Conservation (phyloP, 305 asterid species). For the Fraxinus dipetala region DNA sequence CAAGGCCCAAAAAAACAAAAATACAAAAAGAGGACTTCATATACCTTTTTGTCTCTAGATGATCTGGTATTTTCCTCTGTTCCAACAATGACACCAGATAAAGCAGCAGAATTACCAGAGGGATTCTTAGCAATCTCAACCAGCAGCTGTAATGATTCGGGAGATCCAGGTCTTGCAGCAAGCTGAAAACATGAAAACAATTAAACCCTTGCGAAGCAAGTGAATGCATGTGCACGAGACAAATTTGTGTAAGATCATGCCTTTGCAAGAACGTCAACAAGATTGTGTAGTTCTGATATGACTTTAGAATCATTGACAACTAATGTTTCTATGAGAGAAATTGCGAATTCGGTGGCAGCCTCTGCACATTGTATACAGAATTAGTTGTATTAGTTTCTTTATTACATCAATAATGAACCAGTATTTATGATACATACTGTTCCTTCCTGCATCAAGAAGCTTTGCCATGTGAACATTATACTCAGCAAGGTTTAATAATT, state of each 20-base stretch:
- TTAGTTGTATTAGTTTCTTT: constrained; percentile 17
- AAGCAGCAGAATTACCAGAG: constrained; percentile 39
- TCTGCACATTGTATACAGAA: constrained; percentile 51
- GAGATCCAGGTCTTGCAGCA: constrained; percentile 98
- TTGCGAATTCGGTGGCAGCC: constrained; percentile 83
- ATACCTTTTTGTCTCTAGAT: constrained; percentile 78
- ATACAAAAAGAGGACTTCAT: not conserved
- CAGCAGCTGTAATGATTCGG: constrained; percentile 83
- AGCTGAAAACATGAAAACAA: constrained; percentile 43
- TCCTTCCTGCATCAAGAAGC: constrained; percentile 91
- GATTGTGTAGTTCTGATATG: constrained; percentile 82
- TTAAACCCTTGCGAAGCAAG: constrained; percentile 23
- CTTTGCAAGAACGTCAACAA: constrained; percentile 90
- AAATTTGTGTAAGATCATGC: constrained; percentile 34
- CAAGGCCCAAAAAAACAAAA: not conserved
- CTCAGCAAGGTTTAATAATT: constrained; percentile 81
- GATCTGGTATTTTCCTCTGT: constrained; percentile 61
- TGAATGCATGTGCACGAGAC: not conserved
- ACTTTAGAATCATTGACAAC: constrained; percentile 68
- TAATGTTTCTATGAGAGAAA: constrained; percentile 71
- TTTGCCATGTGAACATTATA: constrained; percentile 97
- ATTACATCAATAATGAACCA: constrained; percentile 19
- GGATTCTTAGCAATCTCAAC: constrained; percentile 96
- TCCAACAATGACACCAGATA: constrained; percentile 53
- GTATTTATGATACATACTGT: constrained; percentile 57